A percentile compares a stretch with the other conserved stretches of the same genome.
Conservation (phyloP, 2,329 filamentous ascomycete species). For the Simplicillium sp. region DNA sequence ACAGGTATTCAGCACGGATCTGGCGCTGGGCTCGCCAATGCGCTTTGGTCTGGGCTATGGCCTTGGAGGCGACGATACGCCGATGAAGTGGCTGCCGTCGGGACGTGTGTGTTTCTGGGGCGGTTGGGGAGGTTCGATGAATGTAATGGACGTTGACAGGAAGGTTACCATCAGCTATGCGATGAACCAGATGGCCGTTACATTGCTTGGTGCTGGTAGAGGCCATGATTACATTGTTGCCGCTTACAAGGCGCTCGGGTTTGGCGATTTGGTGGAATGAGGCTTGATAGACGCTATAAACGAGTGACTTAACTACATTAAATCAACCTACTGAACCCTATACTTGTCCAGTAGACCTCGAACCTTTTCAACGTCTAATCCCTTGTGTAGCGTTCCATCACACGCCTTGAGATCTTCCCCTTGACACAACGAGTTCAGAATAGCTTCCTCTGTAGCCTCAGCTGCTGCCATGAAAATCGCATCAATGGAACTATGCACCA, state of each 20-base stretch:
- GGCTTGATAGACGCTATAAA: no score
- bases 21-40: constrained; percentile 21
- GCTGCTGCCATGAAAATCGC: neutral
- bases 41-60: constrained; percentile 33
- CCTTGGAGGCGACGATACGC: constrained; percentile 17
- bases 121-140: constrained; percentile 34
- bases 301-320: no score
- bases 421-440: neutral
- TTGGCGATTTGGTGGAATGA: no score
- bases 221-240: neutral
- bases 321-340: neutral
- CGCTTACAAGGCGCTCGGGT: neutral
- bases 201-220: neutral
- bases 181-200: constrained; percentile 32
- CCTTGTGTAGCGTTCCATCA: neutral
- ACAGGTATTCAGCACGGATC: constrained; percentile 29
- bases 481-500: neutral
- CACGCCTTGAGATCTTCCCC: neutral
- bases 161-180: constrained; percentile 31
- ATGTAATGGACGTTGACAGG: constrained; percentile 31
- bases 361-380: neutral
- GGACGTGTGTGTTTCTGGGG: constrained; percentile 29
- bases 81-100: constrained; percentile 14
- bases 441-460: neutral
- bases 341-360: neutral